Conservation (phyloP, 2,329 filamentous ascomycete genomes). For the Fusarium transvaalense region DNA sequence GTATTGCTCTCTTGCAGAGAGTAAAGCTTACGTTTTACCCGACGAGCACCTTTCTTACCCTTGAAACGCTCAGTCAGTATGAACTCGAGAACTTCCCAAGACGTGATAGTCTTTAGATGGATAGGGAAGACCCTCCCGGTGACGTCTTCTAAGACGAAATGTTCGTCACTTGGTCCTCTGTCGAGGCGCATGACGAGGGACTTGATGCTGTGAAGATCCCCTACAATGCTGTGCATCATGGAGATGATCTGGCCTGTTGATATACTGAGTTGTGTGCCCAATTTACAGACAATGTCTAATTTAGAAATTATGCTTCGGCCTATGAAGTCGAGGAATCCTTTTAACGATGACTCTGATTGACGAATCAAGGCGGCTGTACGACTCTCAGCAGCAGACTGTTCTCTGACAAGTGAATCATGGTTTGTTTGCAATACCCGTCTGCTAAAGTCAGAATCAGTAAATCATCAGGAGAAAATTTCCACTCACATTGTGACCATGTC, state of each 20-base stretch:
- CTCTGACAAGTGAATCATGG: not conserved
- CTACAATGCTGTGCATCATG: accelerated
- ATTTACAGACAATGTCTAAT: not conserved
- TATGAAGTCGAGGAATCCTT: not conserved
- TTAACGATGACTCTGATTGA: not conserved
- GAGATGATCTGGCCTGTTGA: not conserved
- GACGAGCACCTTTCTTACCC: not conserved
- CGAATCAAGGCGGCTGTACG: not conserved
- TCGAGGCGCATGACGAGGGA: not conserved
- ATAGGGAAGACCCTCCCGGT: not conserved
- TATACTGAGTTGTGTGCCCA: not conserved
- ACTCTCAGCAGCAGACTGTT: not conserved
- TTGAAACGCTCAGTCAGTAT: not conserved
- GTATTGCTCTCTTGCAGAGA: not conserved
- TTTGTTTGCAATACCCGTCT: not conserved
- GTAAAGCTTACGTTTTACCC: not conserved
- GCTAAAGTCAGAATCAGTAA: accelerated
- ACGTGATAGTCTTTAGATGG: not conserved
- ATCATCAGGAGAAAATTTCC: too few species aligned
- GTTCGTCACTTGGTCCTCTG: not conserved
- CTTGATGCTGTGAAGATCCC: not conserved
- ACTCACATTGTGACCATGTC: not conserved
- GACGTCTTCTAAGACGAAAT: not conserved
- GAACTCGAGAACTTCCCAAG: not conserved
- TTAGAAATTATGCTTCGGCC: not conserved